Base-by-base conservation (phyloP, 768 basidiomycete genomes). In the Naganishia randhawae region DNA sequence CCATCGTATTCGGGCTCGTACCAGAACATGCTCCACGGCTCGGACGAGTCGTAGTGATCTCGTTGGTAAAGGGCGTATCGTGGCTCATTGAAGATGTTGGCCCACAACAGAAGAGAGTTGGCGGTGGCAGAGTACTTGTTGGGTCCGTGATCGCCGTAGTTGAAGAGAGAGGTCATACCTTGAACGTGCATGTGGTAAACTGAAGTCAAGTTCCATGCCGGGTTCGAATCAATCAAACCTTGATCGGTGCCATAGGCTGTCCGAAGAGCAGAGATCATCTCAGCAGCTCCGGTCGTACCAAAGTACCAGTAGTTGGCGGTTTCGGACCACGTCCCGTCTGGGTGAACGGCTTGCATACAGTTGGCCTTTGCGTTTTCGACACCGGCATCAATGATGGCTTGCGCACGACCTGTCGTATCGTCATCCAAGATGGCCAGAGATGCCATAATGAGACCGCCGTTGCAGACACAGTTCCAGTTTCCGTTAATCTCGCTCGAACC, bases 401-500 rank as follows among this genome's bases (percentile, higher is more conserved):
- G 73, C 0, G 95, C 90, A 53, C 81, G 82, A 39, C 90, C 90
- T 7, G 88, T 88, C 88, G 72, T 94, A 90, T 79, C 80, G 61
- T 71, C 70, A 35, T 85, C 87, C 16, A 92, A 82, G 74, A 99
- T 92, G 37, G 96, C 93, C 67, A 99, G 87, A 0, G 96, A 86
- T 52, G 85, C 96, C 76, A 97, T 78, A 22, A 89, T 92, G 70
- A 98, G 82, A 67, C 96, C 96, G 53, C 86, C 85, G 78, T 97
- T 98, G 83, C 89, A 92, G 66, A 83, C 82, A 78, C 95, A 97
- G 79, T 99, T 99, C 96, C 96, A 99, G 83, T 98, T 99, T 22
- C 95, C 95, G 69, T 84, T 84, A 52, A 85, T 71, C 31, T 65
- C 68, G 42, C 50, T 71, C n/a, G 67, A 63, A 17, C 62, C 54